A percentile compares a stretch with the other conserved stretches of the same genome.
Evolutionary conservation across 257 asterid genomes (phyloP).

Genomic region (Jacaranda mimosifolia): DNA sequence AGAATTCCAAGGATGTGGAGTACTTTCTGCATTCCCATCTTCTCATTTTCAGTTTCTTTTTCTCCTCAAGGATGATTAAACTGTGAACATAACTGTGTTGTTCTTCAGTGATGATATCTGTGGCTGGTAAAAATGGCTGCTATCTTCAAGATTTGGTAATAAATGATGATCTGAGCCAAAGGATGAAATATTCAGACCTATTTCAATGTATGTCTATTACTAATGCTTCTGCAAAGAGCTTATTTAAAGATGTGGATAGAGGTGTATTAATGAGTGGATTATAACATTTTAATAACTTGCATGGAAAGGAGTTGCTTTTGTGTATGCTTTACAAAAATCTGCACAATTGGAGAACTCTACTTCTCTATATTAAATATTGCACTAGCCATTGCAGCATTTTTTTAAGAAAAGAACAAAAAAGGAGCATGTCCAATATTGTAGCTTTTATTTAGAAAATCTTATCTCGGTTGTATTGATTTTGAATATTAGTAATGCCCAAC

Average conservation of each 20-base stretch:
- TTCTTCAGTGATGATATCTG: not conserved
- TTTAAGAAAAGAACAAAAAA: no score
- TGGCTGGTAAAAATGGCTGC: not conserved
- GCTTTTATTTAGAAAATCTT: no score
- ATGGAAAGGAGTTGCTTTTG: not conserved
- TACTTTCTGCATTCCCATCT: not conserved
- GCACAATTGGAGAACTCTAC: no score
- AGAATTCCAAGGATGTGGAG: not conserved
- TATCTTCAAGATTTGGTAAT: not conserved
- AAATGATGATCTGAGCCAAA: not conserved
- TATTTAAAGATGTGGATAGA: not conserved
- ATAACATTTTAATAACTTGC: not conserved
- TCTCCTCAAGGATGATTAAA: not conserved
- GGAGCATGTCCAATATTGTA: no score
- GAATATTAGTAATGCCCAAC: no score
- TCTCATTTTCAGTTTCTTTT: constrained; percentile 5
- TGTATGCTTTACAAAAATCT: not conserved
- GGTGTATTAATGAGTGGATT: not conserved
- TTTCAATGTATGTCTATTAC: not conserved
- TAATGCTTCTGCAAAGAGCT: not conserved
- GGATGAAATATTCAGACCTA: not conserved
- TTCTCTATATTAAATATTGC: no score
- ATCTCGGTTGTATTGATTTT: no score
- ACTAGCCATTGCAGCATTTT: no score
- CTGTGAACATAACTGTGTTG: not conserved